A percentile compares a stretch with the other conserved stretches of the same genome.
These are phyloP conservation scores for Drosera spatulata DNA, from an alignment of 179 eudicot species.

Conservation along the genomic window DNA sequence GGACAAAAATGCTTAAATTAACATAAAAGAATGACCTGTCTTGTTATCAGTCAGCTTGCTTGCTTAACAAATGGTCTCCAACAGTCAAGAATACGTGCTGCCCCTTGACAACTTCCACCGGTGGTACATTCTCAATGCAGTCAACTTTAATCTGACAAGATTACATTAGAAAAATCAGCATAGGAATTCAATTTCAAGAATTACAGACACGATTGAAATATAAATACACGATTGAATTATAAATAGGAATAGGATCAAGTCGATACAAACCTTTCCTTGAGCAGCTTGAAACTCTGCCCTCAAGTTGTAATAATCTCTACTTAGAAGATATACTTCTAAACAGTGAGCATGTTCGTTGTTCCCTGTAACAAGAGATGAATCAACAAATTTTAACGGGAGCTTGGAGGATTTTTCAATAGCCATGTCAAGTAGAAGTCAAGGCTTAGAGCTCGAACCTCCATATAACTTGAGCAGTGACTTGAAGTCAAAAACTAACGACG, in stretches of 20 bases:
- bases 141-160: slow-evolving; percentile 40
- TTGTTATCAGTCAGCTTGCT: slow-evolving; percentile 4
- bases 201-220: neutral
- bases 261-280: slow-evolving; percentile 55
- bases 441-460: slow-evolving; percentile 21
- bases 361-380: slow-evolving; percentile 26
- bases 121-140: slow-evolving; percentile 55
- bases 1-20: too few species aligned
- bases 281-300: slow-evolving; percentile 65
- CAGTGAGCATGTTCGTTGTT: slow-evolving; percentile 40
- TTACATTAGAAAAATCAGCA: neutral
- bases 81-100: slow-evolving; percentile 60
- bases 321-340: slow-evolving; percentile 46
- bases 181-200: neutral
- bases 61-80: slow-evolving; percentile 46
- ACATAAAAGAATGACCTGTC: too few species aligned
- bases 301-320: slow-evolving; percentile 58
- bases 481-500: slow-evolving; percentile 42
- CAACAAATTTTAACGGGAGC: neutral
- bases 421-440: neutral
- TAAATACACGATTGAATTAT: too few species aligned
- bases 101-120: slow-evolving; percentile 42
- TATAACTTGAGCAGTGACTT: slow-evolving; percentile 45
- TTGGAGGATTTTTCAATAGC: neutral
- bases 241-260: neutral